Base-by-base conservation (phyloP, 2,329 filamentous ascomycete genomes). In the Graphiopsis chlorocephala region DNA sequence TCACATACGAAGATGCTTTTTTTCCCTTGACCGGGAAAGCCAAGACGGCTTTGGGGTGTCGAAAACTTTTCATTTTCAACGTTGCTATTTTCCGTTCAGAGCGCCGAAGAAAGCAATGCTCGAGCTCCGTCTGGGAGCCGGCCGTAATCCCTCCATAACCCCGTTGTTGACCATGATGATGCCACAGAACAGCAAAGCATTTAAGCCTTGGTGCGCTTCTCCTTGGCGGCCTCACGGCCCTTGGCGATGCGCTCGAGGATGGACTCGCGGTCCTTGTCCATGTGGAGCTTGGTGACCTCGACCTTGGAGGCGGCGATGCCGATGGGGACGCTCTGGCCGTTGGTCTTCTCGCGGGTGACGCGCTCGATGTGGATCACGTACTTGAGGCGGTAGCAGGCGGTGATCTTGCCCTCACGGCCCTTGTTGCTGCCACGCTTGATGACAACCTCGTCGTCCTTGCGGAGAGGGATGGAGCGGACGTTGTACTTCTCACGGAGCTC, bases 371-470 rank as follows among this genome's bases (percentile, higher is more conserved):
- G 94, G 80, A 99, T 90, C 79, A 93, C 87, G 84, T 95, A 99
- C 85, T 98, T 98, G 78, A 97, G 90, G 82, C 93, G 92, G 90
- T 97, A 99, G 81, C 98, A 94, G 77, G 91, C 92, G 77, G 90
- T 93, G 84, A 99, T 87, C 87, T 98, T 98, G 86, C 95, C 95
- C 86, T 98, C 94, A 78, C 93, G 92, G 80, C 94, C 95, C 88
- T 98, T 98, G 88, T 96, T 91, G 84, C 86, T 85, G 78, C 95
- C 95, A 75, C 95, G 93, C 80, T 94, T 90, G 77, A 99, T 90
- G 79, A 86, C 86, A 80, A 98, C 93, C 72, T 78, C 76, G 71
- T 78, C 91, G 80, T 97, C 94, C 86, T 97, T 97, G 86, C 94
- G 92, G 86, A 98, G 88, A 80, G 94, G 95, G 81, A 97, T 96